Evolutionary conservation across 805 yeast species (phyloP).

Genomic region (Lipomyces yamadae): DNA sequence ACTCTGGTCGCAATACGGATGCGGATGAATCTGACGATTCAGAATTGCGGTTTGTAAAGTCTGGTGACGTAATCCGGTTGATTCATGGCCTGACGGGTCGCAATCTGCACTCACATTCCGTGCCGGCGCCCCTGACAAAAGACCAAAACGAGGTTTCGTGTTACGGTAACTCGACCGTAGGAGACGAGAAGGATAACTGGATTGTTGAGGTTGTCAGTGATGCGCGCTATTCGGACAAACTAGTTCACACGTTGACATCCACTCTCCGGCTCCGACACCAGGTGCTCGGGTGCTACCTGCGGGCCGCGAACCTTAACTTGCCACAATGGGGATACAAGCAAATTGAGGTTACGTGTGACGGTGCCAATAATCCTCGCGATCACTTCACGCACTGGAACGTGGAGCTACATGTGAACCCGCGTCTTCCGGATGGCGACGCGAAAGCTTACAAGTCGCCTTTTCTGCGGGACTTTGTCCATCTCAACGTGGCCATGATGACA

Average conservation of each 20-base stretch:
- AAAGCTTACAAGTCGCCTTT: constrained; percentile 59
- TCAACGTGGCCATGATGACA: constrained; percentile 82
- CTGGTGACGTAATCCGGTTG: constrained; percentile 73
- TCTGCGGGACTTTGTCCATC: constrained; percentile 68
- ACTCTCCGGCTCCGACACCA: constrained; percentile 75
- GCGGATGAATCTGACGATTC: constrained; percentile 43
- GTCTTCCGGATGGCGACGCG: constrained; percentile 50
- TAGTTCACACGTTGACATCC: constrained; percentile 80
- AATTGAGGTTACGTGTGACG: constrained; percentile 86
- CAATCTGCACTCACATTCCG: constrained; percentile 80
- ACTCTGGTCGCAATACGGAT: constrained; percentile 39
- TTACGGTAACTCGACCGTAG: constrained; percentile 71
- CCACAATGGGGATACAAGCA: constrained; percentile 99
- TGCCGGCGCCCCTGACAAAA: constrained; percentile 74
- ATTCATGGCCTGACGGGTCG: constrained; percentile 72
- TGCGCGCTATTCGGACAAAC: constrained; percentile 55
- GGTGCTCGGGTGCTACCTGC: constrained; percentile 78
- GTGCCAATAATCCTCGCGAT: constrained; percentile 55
- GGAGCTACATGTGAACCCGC: constrained; percentile 66
- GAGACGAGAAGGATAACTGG: constrained; percentile 91
- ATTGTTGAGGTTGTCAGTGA: constrained; percentile 74
- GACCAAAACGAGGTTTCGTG: constrained; percentile 83
- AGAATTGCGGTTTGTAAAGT: constrained; percentile 49
- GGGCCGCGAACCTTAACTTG: constrained; percentile 76
- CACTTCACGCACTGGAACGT: constrained; percentile 81